Base-by-base conservation (phyloP, 2,329 filamentous ascomycete genomes). In the Endocalyx cinctus region DNA sequence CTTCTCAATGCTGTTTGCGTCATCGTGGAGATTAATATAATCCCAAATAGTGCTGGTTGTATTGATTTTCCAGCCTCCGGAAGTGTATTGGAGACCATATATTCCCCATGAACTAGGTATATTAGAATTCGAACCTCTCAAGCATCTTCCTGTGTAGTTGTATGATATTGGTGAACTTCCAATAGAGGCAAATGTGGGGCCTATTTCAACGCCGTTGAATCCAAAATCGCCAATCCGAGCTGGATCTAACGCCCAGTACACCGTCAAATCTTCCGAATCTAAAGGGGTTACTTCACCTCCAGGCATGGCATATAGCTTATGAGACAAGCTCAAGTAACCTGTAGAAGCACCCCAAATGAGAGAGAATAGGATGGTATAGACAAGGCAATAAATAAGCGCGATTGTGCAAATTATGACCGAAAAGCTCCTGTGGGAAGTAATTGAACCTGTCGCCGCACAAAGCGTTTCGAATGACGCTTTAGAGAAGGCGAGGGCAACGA, bases 261-360 rank as follows among this genome's bases (percentile, higher is more conserved):
- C 17, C n/a, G 34, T 5, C 25, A 36, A 17, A 12, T 36, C 5
- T 23, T 36, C 29, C n/a, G 10, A 23, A 16, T 34, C 17, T n/a
- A 34, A 15, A n/a, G 29, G 29, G 12, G 35, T 20, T 4, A 36
- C 11, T 2, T 39, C 33, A 10, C 33, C 33, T 11, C 17, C 25
- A 5, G 33, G 29, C 33, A 39, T 35, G 15, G 33, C 33, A 29
- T 35, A 36, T 4, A 39, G 32, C 18, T 38, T 38, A 16, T 38
- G 36, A 14, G 36, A 34, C 19, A 34, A 31, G 17, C 30, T 39
- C 10, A 39, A 13, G 10, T 39, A 39, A 4, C 30, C 37, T n/a
- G 37, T 34, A 10, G 37, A 29, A 4, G 37, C 25, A 5, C 37
- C 22, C 34, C 30, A 39, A 25, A 39, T 17, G 4, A 34, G 16